Evolutionary conservation across 345 rosid species (phyloP), one percentile per base, ranked within the genome.

Genomic region (Trapa bicornis): DNA sequence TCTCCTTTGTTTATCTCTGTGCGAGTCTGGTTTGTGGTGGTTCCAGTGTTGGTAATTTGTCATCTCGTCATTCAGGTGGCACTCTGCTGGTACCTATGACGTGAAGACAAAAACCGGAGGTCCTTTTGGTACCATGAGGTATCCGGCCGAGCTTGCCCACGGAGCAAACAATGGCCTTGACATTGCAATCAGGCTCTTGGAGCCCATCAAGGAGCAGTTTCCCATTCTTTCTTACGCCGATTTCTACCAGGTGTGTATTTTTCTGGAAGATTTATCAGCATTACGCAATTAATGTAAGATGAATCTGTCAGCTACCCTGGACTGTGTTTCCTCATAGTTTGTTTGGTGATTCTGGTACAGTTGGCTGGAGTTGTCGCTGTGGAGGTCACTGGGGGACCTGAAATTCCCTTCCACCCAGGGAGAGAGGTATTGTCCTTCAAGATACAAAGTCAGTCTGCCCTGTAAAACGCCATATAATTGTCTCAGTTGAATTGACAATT

Each of bases 381-480:
- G n/a, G 97, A 90, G 79, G 50, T 90, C 45, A 88, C 98, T 17
- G 98, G 98, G 47, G 97, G 98, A n/a, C 98, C 98, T 71, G 98
- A 93, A 36, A 11, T 93, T 64, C 96, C 96, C 15, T 90, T 93
- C 84, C 98, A 93, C 79, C 94, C 97, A 0, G 98, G 96, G 68
- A 87, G 97, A 79, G 91, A 83, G 96, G 97, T 88, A 41, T 22
- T 22, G 29, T 22, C 29, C 29, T 22, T 22, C 29, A 22, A 22
- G 29, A 22, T 22, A 22, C 29, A 22, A 22, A 22, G 29, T 22
- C 29, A 12, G 7, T 22, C 60, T n/a, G 33, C 5, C 32, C n/a
- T 7, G 5, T 6, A 9, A 11, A n/a, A 22, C 1, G 14, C 54
- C 22, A 50, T 50, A 16, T 50, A 22, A 22, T 22, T 22, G 29